Conservation (phyloP, 306 rosid species). For the Prunus mongolica region DNA sequence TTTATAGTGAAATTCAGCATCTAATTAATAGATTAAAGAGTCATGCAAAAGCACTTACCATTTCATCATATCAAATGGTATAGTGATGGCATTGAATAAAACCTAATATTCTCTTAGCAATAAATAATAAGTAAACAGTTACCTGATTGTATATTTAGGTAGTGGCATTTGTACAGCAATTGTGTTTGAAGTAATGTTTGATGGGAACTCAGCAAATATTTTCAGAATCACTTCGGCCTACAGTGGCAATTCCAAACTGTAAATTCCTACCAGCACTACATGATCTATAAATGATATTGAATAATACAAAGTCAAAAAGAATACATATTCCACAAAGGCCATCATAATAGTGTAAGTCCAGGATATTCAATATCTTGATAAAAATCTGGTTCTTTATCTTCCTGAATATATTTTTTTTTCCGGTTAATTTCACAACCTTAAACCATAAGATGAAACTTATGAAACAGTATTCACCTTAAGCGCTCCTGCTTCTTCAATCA, state of each 20-base stretch:
- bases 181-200: conserved; percentile 71
- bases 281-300: not conserved
- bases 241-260: conserved; percentile 9
- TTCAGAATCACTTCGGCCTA: conserved; percentile 78
- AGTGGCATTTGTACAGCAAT: conserved; percentile 74
- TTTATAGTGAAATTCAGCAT: not conserved
- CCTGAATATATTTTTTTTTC: not conserved
- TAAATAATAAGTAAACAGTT: not conserved
- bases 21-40: not conserved
- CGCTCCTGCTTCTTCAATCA: conserved; percentile 71
- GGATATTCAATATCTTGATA: not conserved
- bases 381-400: not conserved
- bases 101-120: conserved; percentile 24
- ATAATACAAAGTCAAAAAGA: not conserved
- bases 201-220: conserved; percentile 68
- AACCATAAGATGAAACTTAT: not conserved
- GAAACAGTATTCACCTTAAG: conserved; percentile 49
- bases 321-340: not conserved
- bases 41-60: conserved; percentile 2
- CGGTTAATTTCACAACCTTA: not conserved
- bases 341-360: not conserved
- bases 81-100: conserved; percentile 7
- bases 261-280: not conserved
- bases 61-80: conserved; percentile 13
- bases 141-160: conserved; percentile 57